A percentile compares a stretch with the other conserved stretches of the same genome.
phyloP scores from a whole-genome alignment of 345 rosid species.

The Lepidium sativum region DNA sequence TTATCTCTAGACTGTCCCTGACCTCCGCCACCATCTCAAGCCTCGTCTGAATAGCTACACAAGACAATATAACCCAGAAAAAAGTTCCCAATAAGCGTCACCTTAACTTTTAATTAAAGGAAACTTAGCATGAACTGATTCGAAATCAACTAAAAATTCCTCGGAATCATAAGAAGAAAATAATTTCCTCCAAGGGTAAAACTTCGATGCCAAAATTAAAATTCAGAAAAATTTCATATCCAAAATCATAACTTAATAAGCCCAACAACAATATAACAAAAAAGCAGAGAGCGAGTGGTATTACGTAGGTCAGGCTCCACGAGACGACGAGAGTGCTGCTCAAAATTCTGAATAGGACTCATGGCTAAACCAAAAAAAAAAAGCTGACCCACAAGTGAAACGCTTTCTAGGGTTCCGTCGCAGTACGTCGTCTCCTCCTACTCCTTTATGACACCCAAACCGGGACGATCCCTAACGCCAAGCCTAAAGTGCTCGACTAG shows the following conservation, averaged over 20 bases:
- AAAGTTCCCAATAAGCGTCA: not conserved
- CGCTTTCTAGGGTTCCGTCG: slow-evolving; percentile 11
- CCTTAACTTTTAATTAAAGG: not conserved
- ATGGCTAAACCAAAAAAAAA: slow-evolving; percentile 20
- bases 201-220: not conserved
- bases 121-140: not conserved
- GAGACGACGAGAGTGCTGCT: slow-evolving; percentile 81
- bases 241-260: not conserved
- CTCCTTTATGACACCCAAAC: not conserved
- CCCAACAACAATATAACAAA: not conserved
- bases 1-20: slow-evolving; percentile 90
- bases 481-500: slow-evolving; percentile 10
- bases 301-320: slow-evolving; percentile 72
- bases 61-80: slow-evolving; percentile 3
- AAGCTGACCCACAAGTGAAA: not conserved
- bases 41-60: slow-evolving; percentile 69
- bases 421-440: not conserved
- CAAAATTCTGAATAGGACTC: slow-evolving; percentile 97
- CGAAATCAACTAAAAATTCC: not conserved
- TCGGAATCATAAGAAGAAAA: not conserved
- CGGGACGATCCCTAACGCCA: not conserved
- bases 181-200: not conserved
- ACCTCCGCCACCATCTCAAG: slow-evolving; percentile 81
- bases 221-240: not conserved
- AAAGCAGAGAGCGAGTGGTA: not conserved